Conservation (phyloP, 148 eudicot genomes). For the Rhododendron ferrugineum region DNA sequence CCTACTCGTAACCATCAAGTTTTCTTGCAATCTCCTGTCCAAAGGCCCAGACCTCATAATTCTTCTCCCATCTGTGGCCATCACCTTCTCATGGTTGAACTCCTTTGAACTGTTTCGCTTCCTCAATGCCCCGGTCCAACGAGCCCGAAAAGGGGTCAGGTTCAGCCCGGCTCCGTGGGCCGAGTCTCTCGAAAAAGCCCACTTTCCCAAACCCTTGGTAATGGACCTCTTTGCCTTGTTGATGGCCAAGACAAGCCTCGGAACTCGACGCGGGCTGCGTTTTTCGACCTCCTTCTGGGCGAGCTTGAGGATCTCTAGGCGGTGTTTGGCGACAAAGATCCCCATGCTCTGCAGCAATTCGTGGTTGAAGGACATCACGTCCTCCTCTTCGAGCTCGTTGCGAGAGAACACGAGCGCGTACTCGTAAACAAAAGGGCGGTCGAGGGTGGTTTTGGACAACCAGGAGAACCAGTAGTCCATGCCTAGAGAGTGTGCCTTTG, state of each 20-base stretch:
- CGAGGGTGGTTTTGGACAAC: conserved; percentile 32
- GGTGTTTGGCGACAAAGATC: conserved; percentile 30
- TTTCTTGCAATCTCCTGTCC: conserved; percentile 24
- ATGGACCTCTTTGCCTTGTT: conserved; percentile 27
- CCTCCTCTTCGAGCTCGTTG: conserved; percentile 34
- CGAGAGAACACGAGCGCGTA: conserved; percentile 24
- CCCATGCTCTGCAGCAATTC: conserved; percentile 45
- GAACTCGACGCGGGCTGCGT: background rate
- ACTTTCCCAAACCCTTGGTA: conserved; percentile 14
- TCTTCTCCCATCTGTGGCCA: conserved; percentile 2
- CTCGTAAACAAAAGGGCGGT: conserved; percentile 18
- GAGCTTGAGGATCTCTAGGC: conserved; percentile 39
- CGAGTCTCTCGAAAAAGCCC: conserved; percentile 5
- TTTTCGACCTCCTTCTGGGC: conserved; percentile 11
- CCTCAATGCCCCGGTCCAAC: conserved; percentile 19
- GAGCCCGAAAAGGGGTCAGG: conserved; percentile 9
- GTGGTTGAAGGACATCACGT: conserved; percentile 33
- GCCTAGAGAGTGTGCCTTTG: background rate
- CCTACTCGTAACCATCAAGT: conserved; percentile 16
- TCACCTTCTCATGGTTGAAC: conserved; percentile 9
- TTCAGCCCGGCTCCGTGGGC: background rate
- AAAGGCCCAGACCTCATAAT: conserved; percentile 34
- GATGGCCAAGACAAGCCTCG: conserved; percentile 19
- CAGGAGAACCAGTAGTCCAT: conserved; percentile 44
- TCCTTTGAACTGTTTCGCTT: conserved; percentile 7